Percentiles rank a stretch among this genome's conserved stretches.
Conservation (phyloP, 2,329 filamentous ascomycete genomes). For the Ceratocystis ficicola region DNA sequence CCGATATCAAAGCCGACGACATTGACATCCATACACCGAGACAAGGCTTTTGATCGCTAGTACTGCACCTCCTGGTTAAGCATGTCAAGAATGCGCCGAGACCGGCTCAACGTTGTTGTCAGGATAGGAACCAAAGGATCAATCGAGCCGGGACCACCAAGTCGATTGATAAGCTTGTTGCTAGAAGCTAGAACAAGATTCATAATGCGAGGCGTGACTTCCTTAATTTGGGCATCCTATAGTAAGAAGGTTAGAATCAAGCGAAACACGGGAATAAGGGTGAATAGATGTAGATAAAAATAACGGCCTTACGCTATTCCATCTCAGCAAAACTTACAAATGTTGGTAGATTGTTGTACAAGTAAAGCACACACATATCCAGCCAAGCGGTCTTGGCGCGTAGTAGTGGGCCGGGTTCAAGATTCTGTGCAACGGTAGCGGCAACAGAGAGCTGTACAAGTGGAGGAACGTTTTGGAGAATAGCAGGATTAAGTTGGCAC, state of each 20-base stretch:
- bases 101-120: conserved; percentile 33
- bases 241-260: conserved; percentile 25
- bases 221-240: conserved; percentile 44
- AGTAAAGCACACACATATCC: conserved; percentile 45
- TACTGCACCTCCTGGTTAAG: conserved; percentile 14
- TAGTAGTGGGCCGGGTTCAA: conserved; percentile 41
- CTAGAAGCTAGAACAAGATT: conserved; percentile 40
- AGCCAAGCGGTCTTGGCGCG: conserved; percentile 48
- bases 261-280: too few relatives aligned
- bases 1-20: background rate
- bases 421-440: conserved; percentile 48
- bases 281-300: background rate
- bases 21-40: background rate
- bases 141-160: conserved; percentile 32
- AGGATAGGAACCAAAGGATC: conserved; percentile 38
- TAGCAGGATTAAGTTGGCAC: conserved; percentile 29
- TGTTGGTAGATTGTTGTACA: conserved; percentile 37
- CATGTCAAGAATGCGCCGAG: conserved; percentile 28
- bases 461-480: conserved; percentile 45
- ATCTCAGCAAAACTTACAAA: conserved; percentile 36
- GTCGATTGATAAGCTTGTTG: conserved; percentile 41
- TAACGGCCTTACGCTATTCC: too few relatives aligned
- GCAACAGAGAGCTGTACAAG: conserved; percentile 53
- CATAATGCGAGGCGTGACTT: conserved; percentile 47
- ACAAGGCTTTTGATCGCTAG: conserved; percentile 1